phyloP scores from a whole-genome alignment of 352 stramenopile species.

The Globisporangium heterothallicum region DNA sequence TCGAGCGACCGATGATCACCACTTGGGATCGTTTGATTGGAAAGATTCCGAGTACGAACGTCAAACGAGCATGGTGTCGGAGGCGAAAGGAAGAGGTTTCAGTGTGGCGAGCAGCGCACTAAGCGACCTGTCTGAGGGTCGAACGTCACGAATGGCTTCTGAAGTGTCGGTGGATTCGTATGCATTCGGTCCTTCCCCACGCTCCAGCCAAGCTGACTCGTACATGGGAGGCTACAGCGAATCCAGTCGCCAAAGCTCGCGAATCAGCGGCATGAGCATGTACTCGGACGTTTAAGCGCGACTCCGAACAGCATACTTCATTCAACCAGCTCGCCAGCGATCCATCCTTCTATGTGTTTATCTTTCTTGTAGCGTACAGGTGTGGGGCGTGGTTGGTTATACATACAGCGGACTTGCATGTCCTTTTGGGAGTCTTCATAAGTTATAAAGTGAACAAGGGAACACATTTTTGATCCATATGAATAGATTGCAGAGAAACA shows the following conservation, averaged over 20 bases:
- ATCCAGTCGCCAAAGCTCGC: conserved; percentile 38
- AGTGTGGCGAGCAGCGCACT: conserved; percentile 32
- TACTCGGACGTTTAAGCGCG: conserved; percentile 20
- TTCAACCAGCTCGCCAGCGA: neutral
- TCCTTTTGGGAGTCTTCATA: conserved; percentile 7
- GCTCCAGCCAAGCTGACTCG: conserved; percentile 44
- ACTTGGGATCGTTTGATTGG: conserved; percentile 40
- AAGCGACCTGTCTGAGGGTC: conserved; percentile 40
- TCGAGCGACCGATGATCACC: conserved; percentile 29
- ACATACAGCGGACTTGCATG: neutral
- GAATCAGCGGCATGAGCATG: conserved; percentile 56
- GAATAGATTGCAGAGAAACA: too few relatives aligned
- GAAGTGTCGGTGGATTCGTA: conserved; percentile 75
- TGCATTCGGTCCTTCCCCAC: conserved; percentile 51
- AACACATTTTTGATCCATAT: conserved; percentile 7
- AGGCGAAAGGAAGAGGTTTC: conserved; percentile 30
- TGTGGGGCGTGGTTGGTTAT: conserved; percentile 1
- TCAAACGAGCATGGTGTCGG: conserved; percentile 18
- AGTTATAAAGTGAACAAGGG: conserved; percentile 14
- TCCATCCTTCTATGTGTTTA: neutral
- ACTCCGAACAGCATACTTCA: too few relatives aligned
- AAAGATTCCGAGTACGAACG: conserved; percentile 34
- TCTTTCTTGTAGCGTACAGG: conserved; percentile 6
- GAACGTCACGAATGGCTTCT: conserved; percentile 43
- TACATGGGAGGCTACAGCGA: conserved; percentile 63